Evolutionary conservation across 345 rosid species (phyloP).

Genomic region (Stellera chamaejasme): DNA sequence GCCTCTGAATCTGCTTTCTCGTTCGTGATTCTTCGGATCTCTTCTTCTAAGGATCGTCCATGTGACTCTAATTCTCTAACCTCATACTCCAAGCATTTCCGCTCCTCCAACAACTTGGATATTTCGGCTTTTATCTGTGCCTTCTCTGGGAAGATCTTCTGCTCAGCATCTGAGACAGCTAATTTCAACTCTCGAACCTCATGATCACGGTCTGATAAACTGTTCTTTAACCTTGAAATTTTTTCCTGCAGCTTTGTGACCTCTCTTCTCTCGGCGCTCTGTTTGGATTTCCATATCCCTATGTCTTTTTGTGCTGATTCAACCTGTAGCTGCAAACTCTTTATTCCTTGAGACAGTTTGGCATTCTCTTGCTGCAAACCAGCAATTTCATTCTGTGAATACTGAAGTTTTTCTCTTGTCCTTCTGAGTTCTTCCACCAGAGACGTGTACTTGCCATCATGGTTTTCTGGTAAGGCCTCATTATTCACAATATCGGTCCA

Average conservation of each 20-base stretch:
- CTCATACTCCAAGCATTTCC: constrained; percentile 32
- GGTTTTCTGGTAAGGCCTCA: constrained; percentile 10
- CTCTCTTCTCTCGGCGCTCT: constrained; percentile 43
- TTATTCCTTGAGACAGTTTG: constrained; percentile 23
- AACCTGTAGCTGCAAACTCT: constrained; percentile 33
- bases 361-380: constrained; percentile 37
- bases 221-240: constrained; percentile 36
- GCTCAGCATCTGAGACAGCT: constrained; percentile 53
- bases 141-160: constrained; percentile 59
- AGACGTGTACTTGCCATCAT: constrained; percentile 20
- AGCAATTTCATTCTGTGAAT: constrained; percentile 45
- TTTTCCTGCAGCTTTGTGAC: constrained; percentile 55
- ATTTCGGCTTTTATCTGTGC: constrained; percentile 54
- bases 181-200: constrained; percentile 51
- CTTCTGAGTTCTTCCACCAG: constrained; percentile 49
- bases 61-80: constrained; percentile 55
- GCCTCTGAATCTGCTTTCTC: constrained; percentile 38
- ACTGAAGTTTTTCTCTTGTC: constrained; percentile 45
- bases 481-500: constrained; percentile 16
- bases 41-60: constrained; percentile 57
- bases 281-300: constrained; percentile 35
- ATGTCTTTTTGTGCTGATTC: constrained; percentile 45
- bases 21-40: constrained; percentile 35
- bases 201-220: constrained; percentile 59
- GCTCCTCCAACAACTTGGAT: constrained; percentile 41